A percentile compares a stretch with the other conserved stretches of the same genome.
phyloP scores from a whole-genome alignment of 352 stramenopile genomes.

The Phytopythium chamaehyphon region DNA sequence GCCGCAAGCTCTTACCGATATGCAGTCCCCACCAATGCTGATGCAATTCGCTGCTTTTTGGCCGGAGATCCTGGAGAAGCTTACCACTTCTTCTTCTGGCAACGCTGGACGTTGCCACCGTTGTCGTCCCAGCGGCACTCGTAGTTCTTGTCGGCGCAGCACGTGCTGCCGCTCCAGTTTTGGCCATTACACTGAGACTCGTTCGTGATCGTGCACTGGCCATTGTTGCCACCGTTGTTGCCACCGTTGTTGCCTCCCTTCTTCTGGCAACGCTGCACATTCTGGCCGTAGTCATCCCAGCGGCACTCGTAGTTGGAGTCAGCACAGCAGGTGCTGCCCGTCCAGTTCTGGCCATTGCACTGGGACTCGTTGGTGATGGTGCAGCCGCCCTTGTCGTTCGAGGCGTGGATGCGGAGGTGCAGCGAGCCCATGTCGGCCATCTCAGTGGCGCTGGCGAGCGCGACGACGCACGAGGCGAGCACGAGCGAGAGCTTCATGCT shows the following conservation, averaged over 20 bases:
- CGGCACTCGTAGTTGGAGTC: slow-evolving; percentile 11
- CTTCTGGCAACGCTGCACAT: slow-evolving; percentile 12
- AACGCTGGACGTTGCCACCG: slow-evolving; percentile 24
- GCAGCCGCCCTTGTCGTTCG: slow-evolving; percentile 5
- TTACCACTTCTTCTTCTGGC: slow-evolving; percentile 9
- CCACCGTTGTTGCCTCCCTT: not conserved
- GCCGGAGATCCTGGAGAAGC: too few species aligned
- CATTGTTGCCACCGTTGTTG: slow-evolving; percentile 1
- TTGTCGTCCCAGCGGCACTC: slow-evolving; percentile 31
- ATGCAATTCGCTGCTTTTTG: too few species aligned
- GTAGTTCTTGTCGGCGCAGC: slow-evolving; percentile 27
- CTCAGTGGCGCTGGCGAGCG: slow-evolving; percentile 6
- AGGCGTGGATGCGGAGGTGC: slow-evolving; percentile 9
- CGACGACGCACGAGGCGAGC: slow-evolving; percentile 1
- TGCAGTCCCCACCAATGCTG: too few species aligned
- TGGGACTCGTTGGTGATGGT: slow-evolving; percentile 8
- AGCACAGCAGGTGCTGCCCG: slow-evolving; percentile 6
- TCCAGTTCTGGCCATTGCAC: slow-evolving; percentile 12
- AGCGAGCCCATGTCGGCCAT: slow-evolving; percentile 8
- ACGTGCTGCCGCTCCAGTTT: slow-evolving; percentile 30
- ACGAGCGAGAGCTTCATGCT: slow-evolving; percentile 8
- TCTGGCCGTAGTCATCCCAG: slow-evolving; percentile 4
- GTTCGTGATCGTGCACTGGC: slow-evolving; percentile 23
- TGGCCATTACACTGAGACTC: slow-evolving; percentile 31
- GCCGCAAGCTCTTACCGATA: too few species aligned